Evolutionary conservation across 352 stramenopile species (phyloP).

Genomic region (Phytophthora quininea): DNA sequence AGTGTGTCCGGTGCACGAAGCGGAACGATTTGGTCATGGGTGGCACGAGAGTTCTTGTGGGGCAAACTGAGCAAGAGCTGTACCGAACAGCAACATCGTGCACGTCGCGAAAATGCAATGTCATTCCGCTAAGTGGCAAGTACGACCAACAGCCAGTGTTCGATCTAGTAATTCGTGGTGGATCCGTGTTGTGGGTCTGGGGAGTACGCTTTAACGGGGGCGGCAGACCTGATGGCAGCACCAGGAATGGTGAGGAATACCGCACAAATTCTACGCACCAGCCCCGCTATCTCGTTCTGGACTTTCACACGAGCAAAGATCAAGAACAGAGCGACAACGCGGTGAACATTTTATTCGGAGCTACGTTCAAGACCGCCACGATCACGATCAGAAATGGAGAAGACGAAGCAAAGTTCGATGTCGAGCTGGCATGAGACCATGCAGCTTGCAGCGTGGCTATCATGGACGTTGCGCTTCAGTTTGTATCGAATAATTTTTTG

Average conservation of each 20-base stretch:
- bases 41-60: slow-evolving; percentile 25
- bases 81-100: slow-evolving; percentile 22
- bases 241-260: not conserved
- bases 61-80: slow-evolving; percentile 32
- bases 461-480: too few species aligned
- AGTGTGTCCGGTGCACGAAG: slow-evolving; percentile 20
- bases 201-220: slow-evolving; percentile 30
- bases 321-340: not conserved
- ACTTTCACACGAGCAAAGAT: not conserved
- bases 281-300: not conserved
- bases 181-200: slow-evolving; percentile 21
- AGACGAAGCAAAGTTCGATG: too few species aligned
- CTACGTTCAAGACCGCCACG: not conserved
- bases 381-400: too few species aligned
- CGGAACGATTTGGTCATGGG: slow-evolving; percentile 11
- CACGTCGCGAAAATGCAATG: slow-evolving; percentile 9
- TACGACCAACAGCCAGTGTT: slow-evolving; percentile 23
- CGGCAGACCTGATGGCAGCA: not conserved
- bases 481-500: too few species aligned
- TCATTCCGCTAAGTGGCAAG: slow-evolving; percentile 20
- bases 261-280: not conserved
- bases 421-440: too few species aligned
- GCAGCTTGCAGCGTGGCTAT: too few species aligned
- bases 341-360: not conserved
- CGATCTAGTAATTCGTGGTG: slow-evolving; percentile 30